These are phyloP conservation scores for Aureoboletus auriporus DNA, from an alignment of 768 basidiomycete genomes.

Conservation along the genomic window DNA sequence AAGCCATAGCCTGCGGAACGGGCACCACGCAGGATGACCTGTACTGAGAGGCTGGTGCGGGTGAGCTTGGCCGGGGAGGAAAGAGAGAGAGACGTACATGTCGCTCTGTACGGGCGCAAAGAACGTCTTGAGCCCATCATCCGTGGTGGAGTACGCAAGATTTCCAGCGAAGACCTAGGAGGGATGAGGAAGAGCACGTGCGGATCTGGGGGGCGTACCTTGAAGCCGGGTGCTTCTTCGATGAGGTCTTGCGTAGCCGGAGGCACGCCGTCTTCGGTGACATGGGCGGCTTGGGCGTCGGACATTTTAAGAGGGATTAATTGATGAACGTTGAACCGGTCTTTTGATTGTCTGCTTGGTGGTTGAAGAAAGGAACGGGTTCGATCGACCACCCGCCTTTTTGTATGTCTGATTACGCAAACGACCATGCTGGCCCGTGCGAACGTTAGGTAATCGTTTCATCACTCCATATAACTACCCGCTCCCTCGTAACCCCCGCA, in stretches of 20 bases:
- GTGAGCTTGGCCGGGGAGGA: constrained; percentile 4
- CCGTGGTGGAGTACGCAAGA: constrained; percentile 91
- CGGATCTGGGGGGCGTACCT: constrained; percentile 43
- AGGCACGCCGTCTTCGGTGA: constrained; percentile 81
- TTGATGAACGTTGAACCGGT: constrained; percentile 70
- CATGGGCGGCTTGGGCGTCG: constrained; percentile 84
- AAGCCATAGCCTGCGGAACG: constrained; percentile 93
- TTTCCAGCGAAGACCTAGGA: constrained; percentile 89
- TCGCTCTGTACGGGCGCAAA: constrained; percentile 85
- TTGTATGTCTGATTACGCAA: constrained; percentile 30
- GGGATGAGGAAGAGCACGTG: constrained; percentile 11
- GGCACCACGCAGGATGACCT: constrained; percentile 80
- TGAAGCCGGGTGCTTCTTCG: constrained; percentile 77
- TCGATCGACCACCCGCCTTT: constrained; percentile 29
- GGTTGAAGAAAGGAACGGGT: constrained; percentile 54
- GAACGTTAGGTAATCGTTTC: not conserved
- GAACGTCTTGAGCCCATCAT: constrained; percentile 92
- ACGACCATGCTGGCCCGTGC: constrained; percentile 9
- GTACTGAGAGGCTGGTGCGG: constrained; percentile 63
- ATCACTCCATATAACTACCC: no score
- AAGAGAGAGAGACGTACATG: constrained; percentile 58
- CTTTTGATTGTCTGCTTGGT: constrained; percentile 63
- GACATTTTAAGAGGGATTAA: constrained; percentile 70
- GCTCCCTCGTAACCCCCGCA: not conserved
- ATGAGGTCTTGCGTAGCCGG: constrained; percentile 67